Conservation (phyloP, 1,284 basidiomycete genomes). For the Cerrena zonata region DNA sequence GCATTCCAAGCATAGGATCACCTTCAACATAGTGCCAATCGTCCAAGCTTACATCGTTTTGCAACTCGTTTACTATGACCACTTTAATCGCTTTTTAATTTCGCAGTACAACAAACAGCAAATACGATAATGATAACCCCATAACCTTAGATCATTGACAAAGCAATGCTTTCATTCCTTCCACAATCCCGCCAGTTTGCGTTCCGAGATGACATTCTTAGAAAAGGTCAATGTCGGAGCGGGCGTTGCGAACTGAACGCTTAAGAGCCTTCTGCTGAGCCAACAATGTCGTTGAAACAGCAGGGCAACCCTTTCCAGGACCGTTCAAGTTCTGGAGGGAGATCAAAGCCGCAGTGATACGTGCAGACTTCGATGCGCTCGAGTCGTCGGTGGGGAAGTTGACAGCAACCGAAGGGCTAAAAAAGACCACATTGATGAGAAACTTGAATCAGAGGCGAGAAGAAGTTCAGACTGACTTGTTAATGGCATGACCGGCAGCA, state of each 20-base stretch:
- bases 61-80: too few relatives aligned
- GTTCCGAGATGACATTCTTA: too few relatives aligned
- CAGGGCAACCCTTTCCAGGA: slow-evolving; percentile 35
- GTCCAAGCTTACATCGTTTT: too few relatives aligned
- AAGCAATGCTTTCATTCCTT: too few relatives aligned
- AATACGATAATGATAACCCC: too few relatives aligned
- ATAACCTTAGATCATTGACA: too few relatives aligned
- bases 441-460: not conserved
- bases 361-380: slow-evolving; percentile 26
- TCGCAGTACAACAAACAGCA: too few relatives aligned
- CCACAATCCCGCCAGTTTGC: too few relatives aligned
- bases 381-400: slow-evolving; percentile 33
- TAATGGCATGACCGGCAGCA: slow-evolving; percentile 31
- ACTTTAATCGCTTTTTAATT: too few relatives aligned
- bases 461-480: slow-evolving; percentile 23
- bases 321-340: slow-evolving; percentile 38
- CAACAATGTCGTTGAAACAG: slow-evolving; percentile 32
- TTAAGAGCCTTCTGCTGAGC: slow-evolving; percentile 28
- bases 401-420: slow-evolving; percentile 26
- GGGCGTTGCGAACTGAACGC: not conserved
- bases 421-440: not conserved
- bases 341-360: slow-evolving; percentile 31
- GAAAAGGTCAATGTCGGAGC: too few relatives aligned
- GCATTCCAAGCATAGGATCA: too few relatives aligned
- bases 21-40: too few relatives aligned